Evolutionary conservation across 2,329 filamentous ascomycete genomes (phyloP), one percentile per base, ranked within the genome.

Genomic region (Hypoxylon sp.): DNA sequence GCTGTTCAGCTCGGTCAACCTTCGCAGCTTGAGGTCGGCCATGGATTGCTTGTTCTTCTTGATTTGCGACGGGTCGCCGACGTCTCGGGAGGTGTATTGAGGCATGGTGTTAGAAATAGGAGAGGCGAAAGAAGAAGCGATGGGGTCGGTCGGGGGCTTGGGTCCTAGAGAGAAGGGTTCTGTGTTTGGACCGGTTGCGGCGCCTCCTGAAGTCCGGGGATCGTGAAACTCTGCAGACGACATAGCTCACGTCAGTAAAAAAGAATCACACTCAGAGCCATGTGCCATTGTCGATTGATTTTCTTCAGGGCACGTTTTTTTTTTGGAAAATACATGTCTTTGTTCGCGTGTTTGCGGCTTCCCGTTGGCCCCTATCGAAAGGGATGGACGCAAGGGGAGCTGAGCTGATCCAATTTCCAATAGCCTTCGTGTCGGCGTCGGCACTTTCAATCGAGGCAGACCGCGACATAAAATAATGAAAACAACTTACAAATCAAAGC

Each of bases 11-110:
- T 99, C 95, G 65, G 94, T 98, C 80, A 99, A 85, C 70, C 95
- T 91, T 75, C 95, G 90, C 75, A 98, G 88, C 86, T 99, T 99
- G 70, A 99, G 87, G 79, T 99, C 95, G 72, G 94, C 94, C 92
- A 99, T 98, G 78, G 93, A 97, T 83, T 98, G 95, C 85, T 97
- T 97, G 84, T 96, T 98, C 84, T 94, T 97, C 86, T 87, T 89
- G 73, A 88, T 87, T 78, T 89, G 87, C 74, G 85, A 86, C 77
- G 87, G 86, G 76, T 90, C 87, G 79, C 86, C 86, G 65, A 87
- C 85, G 75, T 90, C 87, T 73, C 87, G 85, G 50, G 87, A 89
- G 61, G 87, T 88, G 80, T 89, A 90, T 70, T 86, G 83, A 79
- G 87, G 85, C 86, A 89, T 89, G 77, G 65, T 62, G 64, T 72